Base-by-base conservation (phyloP, 108 stramenopile genomes). In the Skeletonema menzelii region DNA sequence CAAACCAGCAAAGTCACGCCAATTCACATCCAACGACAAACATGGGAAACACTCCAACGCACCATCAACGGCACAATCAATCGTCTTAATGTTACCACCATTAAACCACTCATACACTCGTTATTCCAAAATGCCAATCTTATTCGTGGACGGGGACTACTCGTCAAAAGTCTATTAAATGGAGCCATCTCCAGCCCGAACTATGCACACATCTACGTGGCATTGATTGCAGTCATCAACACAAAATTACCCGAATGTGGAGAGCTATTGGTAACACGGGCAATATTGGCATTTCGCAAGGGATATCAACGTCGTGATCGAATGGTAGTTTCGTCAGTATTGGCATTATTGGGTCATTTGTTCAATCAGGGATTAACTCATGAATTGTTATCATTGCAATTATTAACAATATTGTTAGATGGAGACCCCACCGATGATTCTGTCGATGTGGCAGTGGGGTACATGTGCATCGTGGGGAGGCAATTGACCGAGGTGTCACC, bases 11-110 rank as follows among this genome's bases (percentile, higher is more conserved):
- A 71, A 19, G 27, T 44, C 63, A 76, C 72, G 14, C 67, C 70
- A 61, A 65, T 73, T 24, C 34, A 62, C 66, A 59, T 70, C 31
- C 99, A 99, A 78, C 81, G 86, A 28, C 84, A 88, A 35, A 71
- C 88, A 30, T 99, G 99, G 99, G 84, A 94, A 64, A 82, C 85
- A 38, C 90, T 98, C 59, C 86, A 89, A 56, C 95, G 95, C 61
- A 80, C 90, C 63, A 94, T 99, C 75, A 97, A 99, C 78, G 99
- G 99, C 46, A 91, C 97, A 5, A 93, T 99, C 76, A 99, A 99
- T 86, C 93, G 97, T 20, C 86, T 97, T 42, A 97, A 95, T 78
- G 72, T 87, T 14, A 35, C 69, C 65, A 99, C 98, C 65, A 93
- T 99, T 71, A 97, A 97, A 82, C 85, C 88, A 8, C 73, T 98